Evolutionary conservation across 192 early-diverging fungal genomes (phyloP), one percentile per base, ranked within the genome.

Genomic region (Podila verticillata): DNA sequence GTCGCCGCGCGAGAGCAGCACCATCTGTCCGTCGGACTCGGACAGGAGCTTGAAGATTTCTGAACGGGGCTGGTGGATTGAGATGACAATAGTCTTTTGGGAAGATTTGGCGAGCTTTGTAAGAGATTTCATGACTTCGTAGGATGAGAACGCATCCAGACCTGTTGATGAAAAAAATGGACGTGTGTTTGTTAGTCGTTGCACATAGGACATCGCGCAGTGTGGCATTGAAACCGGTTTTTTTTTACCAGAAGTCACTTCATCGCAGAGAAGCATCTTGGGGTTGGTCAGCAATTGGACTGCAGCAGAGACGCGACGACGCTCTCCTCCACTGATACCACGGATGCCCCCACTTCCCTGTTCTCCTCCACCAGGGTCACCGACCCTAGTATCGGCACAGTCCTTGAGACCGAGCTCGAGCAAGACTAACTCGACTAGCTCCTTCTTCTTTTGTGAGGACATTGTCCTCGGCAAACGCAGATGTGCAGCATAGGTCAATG

Each of bases 61-160:
- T 6, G 92, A 92, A 48, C 89, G 87, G 24, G 96, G 96, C 81
- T 97, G 96, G 74, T 98, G 96, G 68, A 98, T 95, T 8, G 93
- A 95, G 81, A 95, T 92, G 24, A 98, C 83, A 10, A 96, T 88
- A 8, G 84, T 94, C 84, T 81, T 90, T 85, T 80, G 69, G 2
- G 77, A 68, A 17, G 77, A 72, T 44, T 59, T 61, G 35, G 77
- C 77, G 15, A 80, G 61, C 19, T 80, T 80, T 1, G 77, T 72
- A 24, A 80, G 70, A 2, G 77, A 72, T 56, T 80, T 80, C 77
- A 80, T 80, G 54, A 80, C 77, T 66, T 80, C 77, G 28, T 72
- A 80, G 4, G 77, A 80, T 4, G 77, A 72, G 56, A 80, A 80
- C 2, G 77, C 77, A 49, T 80, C 77, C 7, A 80, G 39, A 34